Percentiles rank a stretch among this genome's conserved stretches.
phyloP scores from a whole-genome alignment of 2,329 filamentous ascomycete species.

The Camillea tinctor region DNA sequence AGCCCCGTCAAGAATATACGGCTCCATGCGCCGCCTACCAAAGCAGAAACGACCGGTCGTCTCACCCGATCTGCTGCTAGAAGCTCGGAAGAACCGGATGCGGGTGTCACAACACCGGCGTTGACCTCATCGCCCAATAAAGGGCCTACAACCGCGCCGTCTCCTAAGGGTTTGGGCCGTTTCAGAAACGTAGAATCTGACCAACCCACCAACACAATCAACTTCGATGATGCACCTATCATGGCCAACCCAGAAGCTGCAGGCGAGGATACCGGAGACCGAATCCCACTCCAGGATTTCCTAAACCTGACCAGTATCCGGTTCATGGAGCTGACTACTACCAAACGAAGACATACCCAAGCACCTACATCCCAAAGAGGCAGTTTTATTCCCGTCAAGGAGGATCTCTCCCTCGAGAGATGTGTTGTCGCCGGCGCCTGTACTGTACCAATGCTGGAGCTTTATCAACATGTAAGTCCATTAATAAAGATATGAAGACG shows the following conservation, averaged over 20 bases:
- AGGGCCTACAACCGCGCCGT: slow-evolving; percentile 41
- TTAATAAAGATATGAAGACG: slow-evolving; percentile 1
- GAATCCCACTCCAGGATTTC: slow-evolving; percentile 86
- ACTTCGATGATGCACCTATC: slow-evolving; percentile 42
- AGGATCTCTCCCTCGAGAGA: slow-evolving; percentile 64
- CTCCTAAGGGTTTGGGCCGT: slow-evolving; percentile 54
- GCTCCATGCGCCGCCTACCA: slow-evolving; percentile 67
- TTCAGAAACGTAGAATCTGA: slow-evolving; percentile 55
- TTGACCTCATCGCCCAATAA: slow-evolving; percentile 49
- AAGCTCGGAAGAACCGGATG: slow-evolving; percentile 42
- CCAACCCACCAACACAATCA: slow-evolving; percentile 42
- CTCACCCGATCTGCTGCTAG: slow-evolving; percentile 49
- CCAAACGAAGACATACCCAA: slow-evolving; percentile 84
- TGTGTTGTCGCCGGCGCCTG: slow-evolving; percentile 88
- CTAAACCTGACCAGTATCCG: slow-evolving; percentile 93
- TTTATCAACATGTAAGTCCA: slow-evolving; percentile 79
- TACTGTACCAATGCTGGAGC: slow-evolving; percentile 86
- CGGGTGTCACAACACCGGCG: slow-evolving; percentile 40
- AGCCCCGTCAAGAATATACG: slow-evolving; percentile 76
- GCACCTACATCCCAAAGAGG: slow-evolving; percentile 53
- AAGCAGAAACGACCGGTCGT: slow-evolving; percentile 63
- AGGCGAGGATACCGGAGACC: slow-evolving; percentile 54
- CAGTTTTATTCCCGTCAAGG: slow-evolving; percentile 41
- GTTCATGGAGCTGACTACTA: slow-evolving; percentile 98
- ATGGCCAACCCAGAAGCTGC: slow-evolving; percentile 43